Percentiles rank a stretch among this genome's conserved stretches.
phyloP scores from a whole-genome alignment of 768 basidiomycete species.

The Lepiota subincarnata region DNA sequence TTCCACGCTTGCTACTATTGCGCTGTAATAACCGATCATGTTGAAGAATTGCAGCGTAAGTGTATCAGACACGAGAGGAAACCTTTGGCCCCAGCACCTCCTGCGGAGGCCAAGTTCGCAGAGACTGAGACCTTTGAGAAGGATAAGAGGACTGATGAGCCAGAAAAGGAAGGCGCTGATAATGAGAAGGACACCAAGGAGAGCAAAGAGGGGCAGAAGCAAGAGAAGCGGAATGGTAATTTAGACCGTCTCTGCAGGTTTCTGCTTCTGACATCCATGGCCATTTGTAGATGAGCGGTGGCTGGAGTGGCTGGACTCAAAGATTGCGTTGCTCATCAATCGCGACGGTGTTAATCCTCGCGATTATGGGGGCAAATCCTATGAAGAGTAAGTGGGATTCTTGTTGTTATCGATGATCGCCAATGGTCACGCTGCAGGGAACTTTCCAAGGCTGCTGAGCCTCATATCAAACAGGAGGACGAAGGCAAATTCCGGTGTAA shows the following conservation, averaged over 20 bases:
- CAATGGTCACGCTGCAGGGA: constrained; percentile 49
- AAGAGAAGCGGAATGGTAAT: constrained; percentile 21
- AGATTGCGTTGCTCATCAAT: constrained; percentile 77
- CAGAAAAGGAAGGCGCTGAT: constrained; percentile 28
- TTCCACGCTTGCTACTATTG: constrained; percentile 99
- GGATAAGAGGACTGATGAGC: constrained; percentile 40
- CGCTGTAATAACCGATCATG: constrained; percentile 84
- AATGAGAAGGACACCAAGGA: constrained; percentile 28
- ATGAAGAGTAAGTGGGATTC: constrained; percentile 64
- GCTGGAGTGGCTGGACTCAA: constrained; percentile 85
- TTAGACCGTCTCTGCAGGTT: constrained; percentile 19
- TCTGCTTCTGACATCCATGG: constrained; percentile 2
- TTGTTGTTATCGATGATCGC: background rate
- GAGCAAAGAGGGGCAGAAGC: constrained; percentile 31
- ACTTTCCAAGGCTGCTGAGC: constrained; percentile 71
- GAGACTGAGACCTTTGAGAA: constrained; percentile 51
- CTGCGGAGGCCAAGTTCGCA: constrained; percentile 58
- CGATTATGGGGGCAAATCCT: constrained; percentile 85
- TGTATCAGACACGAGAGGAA: constrained; percentile 90
- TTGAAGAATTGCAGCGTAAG: constrained; percentile 93
- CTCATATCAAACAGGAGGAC: constrained; percentile 90
- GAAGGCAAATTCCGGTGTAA: constrained; percentile 97
- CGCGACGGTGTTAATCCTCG: constrained; percentile 77
- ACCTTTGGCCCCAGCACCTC: constrained; percentile 55
- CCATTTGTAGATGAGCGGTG: constrained; percentile 71